Conservation (phyloP, 1,139 yeast species). For the Entelexis paramagnoliae region DNA sequence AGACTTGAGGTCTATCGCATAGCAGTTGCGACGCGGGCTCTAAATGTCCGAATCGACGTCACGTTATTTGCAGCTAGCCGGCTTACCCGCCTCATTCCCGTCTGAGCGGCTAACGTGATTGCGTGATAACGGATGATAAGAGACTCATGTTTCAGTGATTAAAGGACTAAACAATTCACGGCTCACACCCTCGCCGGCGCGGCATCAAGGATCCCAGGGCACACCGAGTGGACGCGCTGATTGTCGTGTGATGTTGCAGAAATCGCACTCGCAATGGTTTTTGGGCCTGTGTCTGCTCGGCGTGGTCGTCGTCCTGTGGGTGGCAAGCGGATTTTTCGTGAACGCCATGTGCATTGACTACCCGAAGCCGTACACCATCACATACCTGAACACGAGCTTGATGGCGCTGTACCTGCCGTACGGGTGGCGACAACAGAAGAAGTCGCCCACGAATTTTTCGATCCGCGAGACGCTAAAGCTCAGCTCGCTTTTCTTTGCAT, state of each 20-base stretch:
- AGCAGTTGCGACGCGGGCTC: too few species aligned
- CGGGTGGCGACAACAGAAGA: conserved; percentile 22
- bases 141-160: not conserved
- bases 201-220: too few species aligned
- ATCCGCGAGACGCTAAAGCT: conserved; percentile 37
- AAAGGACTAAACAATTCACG: not conserved
- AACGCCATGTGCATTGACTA: conserved; percentile 45
- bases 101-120: not conserved
- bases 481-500: conserved; percentile 67
- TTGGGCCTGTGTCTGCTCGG: conserved; percentile 63
- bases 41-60: too few species aligned
- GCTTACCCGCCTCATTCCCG: not conserved
- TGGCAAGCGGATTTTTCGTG: conserved; percentile 68
- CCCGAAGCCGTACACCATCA: conserved; percentile 85
- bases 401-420: conserved; percentile 61
- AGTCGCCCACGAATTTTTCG: conserved; percentile 24
- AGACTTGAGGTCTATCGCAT: too few species aligned
- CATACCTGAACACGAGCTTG: conserved; percentile 81
- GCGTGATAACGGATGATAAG: not conserved
- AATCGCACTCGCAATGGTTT: conserved; percentile 43
- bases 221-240: too few species aligned
- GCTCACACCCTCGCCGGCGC: not conserved
- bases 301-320: conserved; percentile 80
- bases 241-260: not conserved
- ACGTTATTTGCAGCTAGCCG: not conserved